phyloP scores from a whole-genome alignment of 1,284 basidiomycete species.

The Prillingera fragicola region DNA sequence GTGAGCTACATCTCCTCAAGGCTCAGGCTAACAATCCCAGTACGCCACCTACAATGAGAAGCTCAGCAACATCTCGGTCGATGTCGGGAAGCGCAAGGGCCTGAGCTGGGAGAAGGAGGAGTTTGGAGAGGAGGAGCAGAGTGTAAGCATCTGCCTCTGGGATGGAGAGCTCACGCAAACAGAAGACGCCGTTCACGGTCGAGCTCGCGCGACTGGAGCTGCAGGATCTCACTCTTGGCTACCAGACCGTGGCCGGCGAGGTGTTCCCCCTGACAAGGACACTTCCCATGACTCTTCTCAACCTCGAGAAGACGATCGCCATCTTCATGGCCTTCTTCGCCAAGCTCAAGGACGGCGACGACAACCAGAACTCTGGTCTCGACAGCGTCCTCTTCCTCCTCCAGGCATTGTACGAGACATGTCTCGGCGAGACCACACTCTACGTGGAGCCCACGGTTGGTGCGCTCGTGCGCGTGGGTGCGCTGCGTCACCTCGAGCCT shows the following conservation, averaged over 20 bases:
- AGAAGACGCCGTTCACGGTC: constrained; percentile 43
- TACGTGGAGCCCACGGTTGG: constrained; percentile 27
- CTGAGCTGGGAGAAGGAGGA: constrained; percentile 44
- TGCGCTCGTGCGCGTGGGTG: constrained; percentile 36
- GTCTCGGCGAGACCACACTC: constrained; percentile 33
- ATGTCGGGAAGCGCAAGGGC: constrained; percentile 41
- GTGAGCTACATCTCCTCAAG: constrained; percentile 20
- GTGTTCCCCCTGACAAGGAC: constrained; percentile 63
- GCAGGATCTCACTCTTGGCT: constrained; percentile 70
- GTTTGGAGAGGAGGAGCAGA: constrained; percentile 38
- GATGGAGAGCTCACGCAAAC: constrained; percentile 2
- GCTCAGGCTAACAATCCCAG: constrained; percentile 17
- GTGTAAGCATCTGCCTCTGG: constrained; percentile 18
- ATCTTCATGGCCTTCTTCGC: constrained; percentile 53
- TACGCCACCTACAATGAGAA: constrained; percentile 45
- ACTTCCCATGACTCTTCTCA: constrained; percentile 73
- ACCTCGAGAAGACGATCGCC: constrained; percentile 59
- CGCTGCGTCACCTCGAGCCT: constrained; percentile 37
- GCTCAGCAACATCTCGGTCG: constrained; percentile 41
- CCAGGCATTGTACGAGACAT: constrained; percentile 50
- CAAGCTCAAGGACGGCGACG: constrained; percentile 25
- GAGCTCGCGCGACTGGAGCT: constrained; percentile 46
- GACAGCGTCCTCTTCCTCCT: constrained; percentile 40
- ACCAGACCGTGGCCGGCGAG: constrained; percentile 63
- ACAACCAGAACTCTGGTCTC: constrained; percentile 40